Percentiles rank a stretch among this genome's conserved stretches.
These are phyloP conservation scores for Acanthamoeba lenticulata DNA, from an alignment of 208 protist genomes.

Conservation along the genomic window DNA sequence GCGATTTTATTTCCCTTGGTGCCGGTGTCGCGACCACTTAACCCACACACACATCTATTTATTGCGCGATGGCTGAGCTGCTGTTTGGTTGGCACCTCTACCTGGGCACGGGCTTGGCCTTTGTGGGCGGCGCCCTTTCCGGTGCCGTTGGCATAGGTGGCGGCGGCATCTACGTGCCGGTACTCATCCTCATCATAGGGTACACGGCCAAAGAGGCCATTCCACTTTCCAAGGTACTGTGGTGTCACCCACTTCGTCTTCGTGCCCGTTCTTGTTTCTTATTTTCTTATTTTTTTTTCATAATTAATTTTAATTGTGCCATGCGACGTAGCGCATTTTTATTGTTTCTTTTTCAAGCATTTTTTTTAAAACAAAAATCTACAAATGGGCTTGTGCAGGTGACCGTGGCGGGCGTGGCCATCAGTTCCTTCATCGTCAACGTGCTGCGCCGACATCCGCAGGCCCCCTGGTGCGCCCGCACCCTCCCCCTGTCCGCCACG, in stretches of 20 bases:
- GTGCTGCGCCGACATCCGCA: neutral
- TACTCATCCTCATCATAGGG: conserved; percentile 78
- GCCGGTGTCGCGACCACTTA: too few relatives aligned
- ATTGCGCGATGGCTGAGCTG: neutral
- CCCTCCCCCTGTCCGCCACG: neutral
- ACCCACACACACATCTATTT: too few relatives aligned
- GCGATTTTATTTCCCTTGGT: too few relatives aligned
- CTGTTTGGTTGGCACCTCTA: neutral
- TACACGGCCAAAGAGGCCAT: conserved; percentile 80
- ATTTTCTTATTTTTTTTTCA: neutral
- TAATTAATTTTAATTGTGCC: neutral
- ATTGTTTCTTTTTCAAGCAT: neutral
- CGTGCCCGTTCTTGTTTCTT: neutral
- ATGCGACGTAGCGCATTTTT: too few relatives aligned
- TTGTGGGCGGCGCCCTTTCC: conserved; percentile 80
- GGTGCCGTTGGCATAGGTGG: conserved; percentile 81
- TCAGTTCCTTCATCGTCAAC: conserved; percentile 22
- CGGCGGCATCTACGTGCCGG: conserved; percentile 81
- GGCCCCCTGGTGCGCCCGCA: conserved; percentile 3
- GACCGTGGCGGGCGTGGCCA: conserved; percentile 6
- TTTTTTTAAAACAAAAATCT: neutral
- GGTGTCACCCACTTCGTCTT: neutral
- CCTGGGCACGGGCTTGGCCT: conserved; percentile 70
- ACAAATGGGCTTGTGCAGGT: neutral
- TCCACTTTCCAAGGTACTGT: conserved; percentile 82